Evolutionary conservation across 2,329 filamentous ascomycete genomes (phyloP).

Genomic region (Paradendryphiella salina): DNA sequence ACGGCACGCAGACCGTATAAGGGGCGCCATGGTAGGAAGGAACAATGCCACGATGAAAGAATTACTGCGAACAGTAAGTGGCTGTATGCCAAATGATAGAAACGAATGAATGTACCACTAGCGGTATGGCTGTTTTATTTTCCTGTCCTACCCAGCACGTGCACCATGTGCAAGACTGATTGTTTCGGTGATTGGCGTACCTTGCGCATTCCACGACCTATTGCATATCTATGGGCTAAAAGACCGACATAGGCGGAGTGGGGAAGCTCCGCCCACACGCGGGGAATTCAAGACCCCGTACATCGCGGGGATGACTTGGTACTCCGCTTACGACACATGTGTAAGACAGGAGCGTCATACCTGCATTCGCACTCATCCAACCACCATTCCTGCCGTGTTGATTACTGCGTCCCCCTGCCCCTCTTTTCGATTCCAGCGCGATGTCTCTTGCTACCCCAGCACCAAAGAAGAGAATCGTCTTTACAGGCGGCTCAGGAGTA

Average conservation of each 20-base stretch:
- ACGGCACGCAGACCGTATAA: slow-evolving; percentile 73
- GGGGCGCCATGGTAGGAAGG: not conserved
- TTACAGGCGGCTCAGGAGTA: slow-evolving; percentile 61
- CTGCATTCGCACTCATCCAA: not conserved
- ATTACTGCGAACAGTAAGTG: slow-evolving; percentile 2
- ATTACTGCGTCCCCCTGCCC: too few species aligned
- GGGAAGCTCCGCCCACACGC: slow-evolving; percentile 1
- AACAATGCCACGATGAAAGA: slow-evolving; percentile 3
- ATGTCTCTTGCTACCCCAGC: slow-evolving; percentile 11
- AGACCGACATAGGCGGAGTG: not conserved
- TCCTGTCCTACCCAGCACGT: not conserved
- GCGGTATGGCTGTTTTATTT: slow-evolving; percentile 17
- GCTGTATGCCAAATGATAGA: slow-evolving; percentile 36
- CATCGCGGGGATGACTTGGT: not conserved
- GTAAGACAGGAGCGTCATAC: not conserved
- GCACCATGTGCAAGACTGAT: not conserved
- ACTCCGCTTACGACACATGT: not conserved
- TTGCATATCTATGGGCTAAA: not conserved
- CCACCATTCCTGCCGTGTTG: not conserved
- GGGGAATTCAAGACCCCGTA: not conserved
- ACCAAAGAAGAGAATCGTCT: slow-evolving; percentile 50
- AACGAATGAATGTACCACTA: slow-evolving; percentile 42
- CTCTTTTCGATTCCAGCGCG: not conserved
- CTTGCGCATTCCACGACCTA: not conserved
- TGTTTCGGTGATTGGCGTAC: not conserved